phyloP scores from a whole-genome alignment of 2,329 filamentous ascomycete genomes.

The Alternaria arbusti region DNA sequence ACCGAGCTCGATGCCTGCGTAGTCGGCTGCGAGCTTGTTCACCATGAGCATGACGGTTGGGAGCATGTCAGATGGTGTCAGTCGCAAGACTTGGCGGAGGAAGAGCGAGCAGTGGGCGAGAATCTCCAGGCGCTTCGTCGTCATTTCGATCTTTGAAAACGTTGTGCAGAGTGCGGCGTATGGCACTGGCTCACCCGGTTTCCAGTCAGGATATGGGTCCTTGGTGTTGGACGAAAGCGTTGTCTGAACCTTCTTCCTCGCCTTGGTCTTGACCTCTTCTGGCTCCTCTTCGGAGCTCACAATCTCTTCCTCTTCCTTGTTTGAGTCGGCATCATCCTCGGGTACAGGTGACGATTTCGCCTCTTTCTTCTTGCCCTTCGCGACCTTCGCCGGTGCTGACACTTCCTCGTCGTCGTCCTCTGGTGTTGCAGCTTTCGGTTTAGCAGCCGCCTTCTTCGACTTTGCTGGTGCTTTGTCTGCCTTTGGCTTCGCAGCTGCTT shows the following conservation, averaged over 20 bases:
- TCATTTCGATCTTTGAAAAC: constrained; percentile 94
- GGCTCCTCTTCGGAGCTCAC: constrained; percentile 68
- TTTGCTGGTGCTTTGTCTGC: constrained; percentile 25
- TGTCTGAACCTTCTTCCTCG: constrained; percentile 79
- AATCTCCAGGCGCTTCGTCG: constrained; percentile 88
- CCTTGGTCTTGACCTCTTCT: constrained; percentile 74
- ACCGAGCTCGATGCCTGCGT: constrained; percentile 94
- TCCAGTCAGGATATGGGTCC: constrained; percentile 95
- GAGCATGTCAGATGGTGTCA: constrained; percentile 87
- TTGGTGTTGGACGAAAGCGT: constrained; percentile 72
- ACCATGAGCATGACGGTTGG: constrained; percentile 94
- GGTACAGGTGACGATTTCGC: constrained; percentile 30
- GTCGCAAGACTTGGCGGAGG: constrained; percentile 87
- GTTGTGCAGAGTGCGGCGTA: constrained; percentile 95
- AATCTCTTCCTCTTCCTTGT: constrained; percentile 49
- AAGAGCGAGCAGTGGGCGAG: constrained; percentile 89
- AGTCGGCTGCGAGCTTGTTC: constrained; percentile 96
- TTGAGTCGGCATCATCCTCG: constrained; percentile 30
- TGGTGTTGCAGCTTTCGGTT: constrained; percentile 20
- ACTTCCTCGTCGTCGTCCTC: constrained; percentile 33
- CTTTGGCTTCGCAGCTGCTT: constrained; percentile 24
- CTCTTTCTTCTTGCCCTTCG: constrained; percentile 26
- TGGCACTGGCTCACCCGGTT: constrained; percentile 83
- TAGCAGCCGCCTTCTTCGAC: constrained; percentile 22
- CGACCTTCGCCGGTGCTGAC: constrained; percentile 17